Evolutionary conservation across 2,329 filamentous ascomycete species (phyloP).

Genomic region (Aspergillus piperis): DNA sequence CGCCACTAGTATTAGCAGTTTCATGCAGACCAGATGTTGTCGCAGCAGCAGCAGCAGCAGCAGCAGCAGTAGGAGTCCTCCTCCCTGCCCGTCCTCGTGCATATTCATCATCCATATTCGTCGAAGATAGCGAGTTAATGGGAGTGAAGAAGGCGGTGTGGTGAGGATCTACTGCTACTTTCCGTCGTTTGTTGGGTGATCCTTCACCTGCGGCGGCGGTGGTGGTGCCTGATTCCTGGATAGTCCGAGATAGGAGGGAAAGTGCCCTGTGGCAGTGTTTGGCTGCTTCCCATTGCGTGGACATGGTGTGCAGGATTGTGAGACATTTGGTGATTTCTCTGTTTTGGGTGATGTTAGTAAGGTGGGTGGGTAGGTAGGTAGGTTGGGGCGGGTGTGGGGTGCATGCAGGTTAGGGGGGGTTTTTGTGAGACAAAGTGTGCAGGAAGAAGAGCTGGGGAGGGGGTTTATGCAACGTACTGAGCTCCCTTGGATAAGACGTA

Average conservation of each 20-base stretch:
- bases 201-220: not conserved
- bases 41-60: no score
- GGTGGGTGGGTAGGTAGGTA: not conserved
- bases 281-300: conserved; percentile 43
- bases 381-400: not conserved
- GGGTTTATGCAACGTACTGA: conserved; percentile 25
- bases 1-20: no score
- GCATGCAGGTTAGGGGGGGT: not conserved
- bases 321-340: conserved; percentile 42
- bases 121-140: not conserved
- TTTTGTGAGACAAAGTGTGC: not conserved
- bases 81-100: no score
- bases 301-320: conserved; percentile 37
- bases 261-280: conserved; percentile 43
- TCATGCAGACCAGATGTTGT: no score
- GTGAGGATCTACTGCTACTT: not conserved
- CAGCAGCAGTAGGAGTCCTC: no score
- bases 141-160: not conserved
- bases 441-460: not conserved
- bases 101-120: no score
- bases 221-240: conserved; percentile 18
- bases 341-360: not conserved
- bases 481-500: conserved; percentile 38
- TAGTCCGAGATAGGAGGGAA: conserved; percentile 35
- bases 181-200: not conserved